Evolutionary conservation across 2,329 filamentous ascomycete species (phyloP).

Genomic region (Lojkania enalia): DNA sequence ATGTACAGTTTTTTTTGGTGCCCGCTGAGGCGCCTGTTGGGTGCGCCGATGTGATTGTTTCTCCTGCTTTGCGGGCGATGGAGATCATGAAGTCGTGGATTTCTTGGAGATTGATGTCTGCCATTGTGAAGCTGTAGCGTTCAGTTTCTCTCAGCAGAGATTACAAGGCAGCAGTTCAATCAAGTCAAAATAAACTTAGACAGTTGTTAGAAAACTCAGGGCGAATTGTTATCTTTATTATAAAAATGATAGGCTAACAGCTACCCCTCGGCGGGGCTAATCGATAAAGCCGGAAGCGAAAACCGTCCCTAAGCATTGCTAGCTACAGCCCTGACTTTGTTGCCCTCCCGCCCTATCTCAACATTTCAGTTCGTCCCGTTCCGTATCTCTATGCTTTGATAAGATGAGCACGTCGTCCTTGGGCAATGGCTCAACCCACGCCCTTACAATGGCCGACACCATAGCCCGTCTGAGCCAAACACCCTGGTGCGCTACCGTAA

Average conservation of each 20-base stretch:
- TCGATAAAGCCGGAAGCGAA: background rate
- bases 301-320: background rate
- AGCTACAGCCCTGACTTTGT: too few relatives aligned
- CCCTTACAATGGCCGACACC: constrained; percentile 24
- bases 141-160: too few relatives aligned
- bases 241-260: background rate
- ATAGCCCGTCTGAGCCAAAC: constrained; percentile 38
- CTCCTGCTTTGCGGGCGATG: constrained; percentile 51
- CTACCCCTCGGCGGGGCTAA: constrained; percentile 7
- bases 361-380: background rate
- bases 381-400: background rate
- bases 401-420: constrained; percentile 1
- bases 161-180: too few relatives aligned
- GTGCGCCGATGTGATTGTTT: constrained; percentile 51
- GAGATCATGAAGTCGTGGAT: constrained; percentile 54
- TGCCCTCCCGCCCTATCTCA: background rate
- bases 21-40: constrained; percentile 48
- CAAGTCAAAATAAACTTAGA: background rate
- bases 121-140: constrained; percentile 24
- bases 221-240: background rate
- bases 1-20: constrained; percentile 54
- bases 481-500: constrained; percentile 55
- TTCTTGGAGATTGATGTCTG: constrained; percentile 49
- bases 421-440: background rate
- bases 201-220: background rate